Base-by-base conservation (phyloP, 1,284 basidiomycete genomes). In the Heterobasidion parviporum region DNA sequence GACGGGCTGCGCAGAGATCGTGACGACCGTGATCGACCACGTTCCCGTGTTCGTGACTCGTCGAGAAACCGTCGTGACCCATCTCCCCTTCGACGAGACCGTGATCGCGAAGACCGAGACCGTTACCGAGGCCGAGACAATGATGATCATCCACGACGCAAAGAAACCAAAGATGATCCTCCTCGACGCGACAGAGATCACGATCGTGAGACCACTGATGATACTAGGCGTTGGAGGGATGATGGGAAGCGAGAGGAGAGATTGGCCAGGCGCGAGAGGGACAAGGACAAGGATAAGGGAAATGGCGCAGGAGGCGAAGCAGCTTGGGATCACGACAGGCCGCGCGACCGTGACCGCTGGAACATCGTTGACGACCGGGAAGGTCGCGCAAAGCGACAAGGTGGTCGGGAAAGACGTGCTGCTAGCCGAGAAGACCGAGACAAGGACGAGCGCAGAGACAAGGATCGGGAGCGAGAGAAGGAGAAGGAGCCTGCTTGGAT, bases 401-500 rank as follows among this genome's bases (percentile, higher is more conserved):
- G 73, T 61, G 82, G 77, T 51, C 82, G 83, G 49, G 87, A 89
- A 50, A 77, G 78, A 59, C 79, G 81, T 57, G 58, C 68, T 47
- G 76, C 67, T 54, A 65, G 61, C n/a, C 68, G 65, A 43, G 85
- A 85, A 54, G 70, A 68, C 18, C 80, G 77, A 53, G 56, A 47
- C 62, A 68, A 54, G 70, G 57, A 58, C 34, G 38, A 41, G 10
- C 38, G 38, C n/a, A 41, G 38, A n/a, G 38, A 41, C 10, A 60
- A 65, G 41, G 68, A 68, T 51, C 71, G 74, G 50, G 81, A 82
- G 50, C 71, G 77, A 60, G 83, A 85, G 63, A 83, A 79, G 65
- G 89, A 89, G 72, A 91, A 85, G 63, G 89, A 92, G 65, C 92
- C 91, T 18, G 91, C 91, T 15, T 94, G 91, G 91, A 92, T 94